Conservation (phyloP, 2,329 filamentous ascomycete species). For the Metarhizium brunneum region DNA sequence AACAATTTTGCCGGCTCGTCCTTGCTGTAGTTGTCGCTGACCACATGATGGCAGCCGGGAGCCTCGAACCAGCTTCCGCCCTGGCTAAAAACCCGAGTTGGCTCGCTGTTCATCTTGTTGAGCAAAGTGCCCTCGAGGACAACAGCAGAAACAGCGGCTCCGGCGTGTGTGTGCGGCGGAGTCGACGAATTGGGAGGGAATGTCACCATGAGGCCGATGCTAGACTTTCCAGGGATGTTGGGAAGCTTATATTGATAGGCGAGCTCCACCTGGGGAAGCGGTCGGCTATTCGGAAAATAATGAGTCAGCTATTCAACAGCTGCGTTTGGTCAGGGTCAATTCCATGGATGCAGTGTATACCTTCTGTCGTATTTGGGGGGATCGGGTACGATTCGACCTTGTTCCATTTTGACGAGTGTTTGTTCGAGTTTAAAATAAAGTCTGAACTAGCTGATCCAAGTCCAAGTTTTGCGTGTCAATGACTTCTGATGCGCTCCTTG, state of each 20-base stretch:
- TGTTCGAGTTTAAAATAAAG: too few species aligned
- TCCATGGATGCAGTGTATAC: background rate
- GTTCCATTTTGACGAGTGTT: background rate
- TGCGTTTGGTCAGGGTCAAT: background rate
- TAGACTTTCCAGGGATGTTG: slow-evolving; percentile 13
- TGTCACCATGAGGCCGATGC: slow-evolving; percentile 12
- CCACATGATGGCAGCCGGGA: slow-evolving; percentile 14
- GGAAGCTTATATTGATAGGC: slow-evolving; percentile 12
- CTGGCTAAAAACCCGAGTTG: slow-evolving; percentile 10
- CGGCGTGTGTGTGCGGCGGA: slow-evolving; percentile 13
- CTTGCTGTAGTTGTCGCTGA: slow-evolving; percentile 12
- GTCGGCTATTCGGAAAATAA: background rate
- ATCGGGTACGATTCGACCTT: slow-evolving; percentile 8
- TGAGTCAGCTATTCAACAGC: too few species aligned
- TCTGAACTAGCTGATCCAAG: too few species aligned
- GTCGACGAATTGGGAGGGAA: slow-evolving; percentile 12
- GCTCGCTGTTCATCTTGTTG: slow-evolving; percentile 15
- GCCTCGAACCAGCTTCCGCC: slow-evolving; percentile 14
- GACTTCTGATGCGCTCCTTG: too few species aligned
- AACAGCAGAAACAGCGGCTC: slow-evolving; percentile 10
- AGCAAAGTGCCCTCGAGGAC: slow-evolving; percentile 12
- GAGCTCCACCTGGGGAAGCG: slow-evolving; percentile 6
- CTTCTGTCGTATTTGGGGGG: slow-evolving; percentile 1
- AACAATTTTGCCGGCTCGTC: slow-evolving; percentile 8
- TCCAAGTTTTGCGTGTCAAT: too few species aligned